These are phyloP conservation scores for Ciborinia camelliae DNA, from an alignment of 2,329 filamentous ascomycete genomes.

Conservation along the genomic window DNA sequence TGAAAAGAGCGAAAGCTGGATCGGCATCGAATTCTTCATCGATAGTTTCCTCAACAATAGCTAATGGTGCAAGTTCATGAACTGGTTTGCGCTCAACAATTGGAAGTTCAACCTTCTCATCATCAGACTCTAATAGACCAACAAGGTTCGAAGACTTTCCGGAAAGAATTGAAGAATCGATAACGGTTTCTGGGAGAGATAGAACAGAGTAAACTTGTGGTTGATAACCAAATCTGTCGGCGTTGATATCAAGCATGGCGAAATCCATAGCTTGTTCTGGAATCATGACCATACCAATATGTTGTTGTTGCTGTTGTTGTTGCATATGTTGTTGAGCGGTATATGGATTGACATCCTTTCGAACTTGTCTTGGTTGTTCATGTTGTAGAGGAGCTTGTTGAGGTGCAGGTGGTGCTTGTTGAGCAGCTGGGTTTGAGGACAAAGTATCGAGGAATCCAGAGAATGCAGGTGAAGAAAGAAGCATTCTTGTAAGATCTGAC, in stretches of 20 bases:
- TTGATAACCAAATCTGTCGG: conserved; percentile 56
- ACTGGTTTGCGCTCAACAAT: conserved; percentile 44
- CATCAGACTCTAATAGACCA: conserved; percentile 41
- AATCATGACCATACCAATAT: conserved; percentile 78
- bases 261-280: conserved; percentile 77
- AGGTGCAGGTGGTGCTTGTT: conserved; percentile 38
- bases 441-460: conserved; percentile 74
- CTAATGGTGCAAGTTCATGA: conserved; percentile 19
- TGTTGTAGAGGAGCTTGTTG: conserved; percentile 25
- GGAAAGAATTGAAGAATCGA: conserved; percentile 62
- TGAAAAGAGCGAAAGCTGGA: conserved; percentile 59
- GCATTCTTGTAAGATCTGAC: conserved; percentile 74
- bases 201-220: conserved; percentile 70
- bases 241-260: conserved; percentile 63
- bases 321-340: conserved; percentile 50
- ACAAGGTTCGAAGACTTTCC: conserved; percentile 62
- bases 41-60: conserved; percentile 32
- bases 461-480: conserved; percentile 77
- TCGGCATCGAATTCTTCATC: conserved; percentile 62
- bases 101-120: conserved; percentile 49
- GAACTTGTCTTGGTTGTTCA: conserved; percentile 47
- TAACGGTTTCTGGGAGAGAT: conserved; percentile 54
- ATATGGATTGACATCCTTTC: conserved; percentile 66
- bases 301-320: conserved; percentile 47
- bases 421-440: conserved; percentile 54